Evolutionary conservation across 768 basidiomycete species (phyloP).

Genomic region (Agrocybe chaxingu): DNA sequence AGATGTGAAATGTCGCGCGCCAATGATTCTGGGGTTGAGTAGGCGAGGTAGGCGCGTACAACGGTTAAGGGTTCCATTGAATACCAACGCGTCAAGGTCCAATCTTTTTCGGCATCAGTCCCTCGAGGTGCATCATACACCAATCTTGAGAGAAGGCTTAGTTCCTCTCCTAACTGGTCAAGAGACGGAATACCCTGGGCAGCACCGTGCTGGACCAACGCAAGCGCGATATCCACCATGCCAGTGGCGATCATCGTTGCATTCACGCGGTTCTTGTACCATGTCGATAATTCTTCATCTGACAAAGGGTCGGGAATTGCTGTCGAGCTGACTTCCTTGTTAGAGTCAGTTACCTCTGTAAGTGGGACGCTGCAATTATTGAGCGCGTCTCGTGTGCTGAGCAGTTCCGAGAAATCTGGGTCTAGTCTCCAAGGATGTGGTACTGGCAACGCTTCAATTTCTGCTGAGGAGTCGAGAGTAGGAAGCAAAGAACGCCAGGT

Average conservation of each 20-base stretch:
- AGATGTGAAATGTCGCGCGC: constrained; percentile 68
- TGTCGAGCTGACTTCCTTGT: constrained; percentile 12
- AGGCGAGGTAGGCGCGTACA: constrained; percentile 70
- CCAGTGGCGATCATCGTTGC: constrained; percentile 63
- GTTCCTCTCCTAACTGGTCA: constrained; percentile 88
- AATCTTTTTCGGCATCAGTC: constrained; percentile 49
- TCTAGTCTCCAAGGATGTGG: constrained; percentile 46
- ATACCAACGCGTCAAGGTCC: constrained; percentile 74
- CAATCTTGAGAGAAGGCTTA: constrained; percentile 80
- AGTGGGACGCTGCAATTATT: constrained; percentile 15
- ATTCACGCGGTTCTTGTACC: constrained; percentile 74
- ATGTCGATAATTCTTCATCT: constrained; percentile 52
- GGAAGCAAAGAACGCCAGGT: constrained; percentile 65
- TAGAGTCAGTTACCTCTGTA: constrained; percentile 8
- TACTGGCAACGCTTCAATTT: constrained; percentile 35
- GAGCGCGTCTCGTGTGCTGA: constrained; percentile 41
- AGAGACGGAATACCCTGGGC: constrained; percentile 74
- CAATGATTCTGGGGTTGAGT: constrained; percentile 66
- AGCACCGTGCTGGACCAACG: constrained; percentile 81
- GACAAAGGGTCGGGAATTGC: constrained; percentile 32
- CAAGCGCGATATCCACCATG: constrained; percentile 75
- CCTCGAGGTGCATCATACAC: constrained; percentile 76
- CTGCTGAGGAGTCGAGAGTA: constrained; percentile 44
- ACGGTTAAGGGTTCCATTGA: constrained; percentile 61
- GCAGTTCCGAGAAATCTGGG: constrained; percentile 57